A percentile compares a stretch with the other conserved stretches of the same genome.
These are phyloP conservation scores for Raphidocelis subcapitata DNA, from an alignment of 139 green algal genomes.

Conservation along the genomic window DNA sequence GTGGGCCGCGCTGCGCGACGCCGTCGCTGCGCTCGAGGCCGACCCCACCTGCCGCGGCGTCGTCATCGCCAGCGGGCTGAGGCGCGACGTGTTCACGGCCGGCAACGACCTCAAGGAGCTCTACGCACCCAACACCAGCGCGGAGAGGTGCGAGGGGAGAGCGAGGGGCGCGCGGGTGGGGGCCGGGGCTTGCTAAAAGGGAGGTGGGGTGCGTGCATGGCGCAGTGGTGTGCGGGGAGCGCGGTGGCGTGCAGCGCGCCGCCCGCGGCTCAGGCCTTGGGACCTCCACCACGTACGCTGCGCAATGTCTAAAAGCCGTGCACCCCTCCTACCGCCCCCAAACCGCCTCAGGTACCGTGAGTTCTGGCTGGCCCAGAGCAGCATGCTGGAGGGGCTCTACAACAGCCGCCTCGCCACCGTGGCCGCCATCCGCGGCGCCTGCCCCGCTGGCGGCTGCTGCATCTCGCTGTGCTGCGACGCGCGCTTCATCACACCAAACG, in stretches of 20 bases:
- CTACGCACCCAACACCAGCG: constrained; percentile 73
- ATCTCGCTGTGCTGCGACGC: constrained; percentile 88
- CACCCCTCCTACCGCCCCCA: constrained; percentile 34
- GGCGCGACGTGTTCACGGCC: constrained; percentile 66
- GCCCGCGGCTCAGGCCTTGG: too few species aligned
- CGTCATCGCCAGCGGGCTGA: constrained; percentile 70
- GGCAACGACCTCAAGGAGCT: constrained; percentile 76
- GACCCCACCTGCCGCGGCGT: constrained; percentile 55
- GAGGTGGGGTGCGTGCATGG: too few species aligned
- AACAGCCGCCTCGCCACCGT: constrained; percentile 74
- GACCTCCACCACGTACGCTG: too few species aligned
- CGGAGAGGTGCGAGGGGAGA: constrained; percentile 29
- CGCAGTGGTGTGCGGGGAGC: too few species aligned
- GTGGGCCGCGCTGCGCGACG: constrained; percentile 38
- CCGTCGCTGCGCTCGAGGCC: constrained; percentile 53
- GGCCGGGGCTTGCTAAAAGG: too few species aligned
- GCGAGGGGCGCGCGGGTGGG: too few species aligned
- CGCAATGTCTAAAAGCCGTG: too few species aligned
- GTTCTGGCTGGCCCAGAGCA: constrained; percentile 83
- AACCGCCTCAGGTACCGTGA: constrained; percentile 44
- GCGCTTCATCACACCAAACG: constrained; percentile 76
- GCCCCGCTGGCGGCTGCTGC: constrained; percentile 89
- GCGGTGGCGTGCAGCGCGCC: too few species aligned
- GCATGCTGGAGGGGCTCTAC: constrained; percentile 71
- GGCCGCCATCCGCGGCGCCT: constrained; percentile 83